Percentiles rank a stretch among this genome's conserved stretches.
Evolutionary conservation across 306 rosid genomes (phyloP).

Genomic region (Cucurbita maxima): DNA sequence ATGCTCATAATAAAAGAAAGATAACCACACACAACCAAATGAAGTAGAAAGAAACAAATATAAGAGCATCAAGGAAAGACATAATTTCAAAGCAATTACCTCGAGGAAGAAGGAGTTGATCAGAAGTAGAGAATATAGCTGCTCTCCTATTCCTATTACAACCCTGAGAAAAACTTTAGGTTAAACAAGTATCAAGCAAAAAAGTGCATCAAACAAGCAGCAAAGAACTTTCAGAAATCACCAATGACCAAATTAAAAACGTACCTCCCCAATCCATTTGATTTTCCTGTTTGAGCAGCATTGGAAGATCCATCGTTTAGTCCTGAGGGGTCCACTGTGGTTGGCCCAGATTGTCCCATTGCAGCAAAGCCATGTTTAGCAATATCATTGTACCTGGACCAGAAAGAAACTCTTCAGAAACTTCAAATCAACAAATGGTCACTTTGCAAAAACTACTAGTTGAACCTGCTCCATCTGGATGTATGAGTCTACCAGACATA

Average conservation of each 20-base stretch:
- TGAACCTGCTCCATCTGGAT: background rate
- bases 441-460: background rate
- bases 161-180: constrained; percentile 30
- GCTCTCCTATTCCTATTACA: constrained; percentile 69
- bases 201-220: background rate
- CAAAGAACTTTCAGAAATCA: background rate
- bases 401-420: constrained; percentile 6
- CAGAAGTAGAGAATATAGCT: constrained; percentile 61
- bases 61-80: background rate
- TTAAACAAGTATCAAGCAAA: constrained; percentile 12
- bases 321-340: constrained; percentile 20
- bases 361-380: constrained; percentile 82
- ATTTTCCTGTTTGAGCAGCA: constrained; percentile 28
- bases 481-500: background rate
- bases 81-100: constrained; percentile 25
- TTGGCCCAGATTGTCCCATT: constrained; percentile 43
- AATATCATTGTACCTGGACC: constrained; percentile 83
- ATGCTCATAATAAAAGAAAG: constrained; percentile 3
- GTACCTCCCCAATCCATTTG: constrained; percentile 70
- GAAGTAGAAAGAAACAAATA: background rate
- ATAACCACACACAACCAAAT: background rate
- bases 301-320: constrained; percentile 22
- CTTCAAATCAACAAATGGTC: background rate
- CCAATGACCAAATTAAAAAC: constrained; percentile 9
- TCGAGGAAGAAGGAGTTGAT: constrained; percentile 65